Evolutionary conservation across 371 early-diverging fungal genomes (phyloP), one percentile per base, ranked within the genome.

Genomic region (Zancudomyces culisetae): DNA sequence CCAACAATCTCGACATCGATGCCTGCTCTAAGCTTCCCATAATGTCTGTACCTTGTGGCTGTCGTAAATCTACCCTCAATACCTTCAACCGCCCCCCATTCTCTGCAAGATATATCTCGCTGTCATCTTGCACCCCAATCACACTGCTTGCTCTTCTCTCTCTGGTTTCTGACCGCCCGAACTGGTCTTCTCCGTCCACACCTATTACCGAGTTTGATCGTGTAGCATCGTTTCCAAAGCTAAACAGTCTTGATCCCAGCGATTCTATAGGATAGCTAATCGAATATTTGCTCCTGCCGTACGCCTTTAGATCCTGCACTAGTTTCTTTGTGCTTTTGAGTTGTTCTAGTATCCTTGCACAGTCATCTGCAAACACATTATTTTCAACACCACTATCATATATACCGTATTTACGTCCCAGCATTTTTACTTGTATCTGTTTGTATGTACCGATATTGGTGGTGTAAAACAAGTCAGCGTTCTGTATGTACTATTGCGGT

Each of bases 1-100:
- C 78, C 46, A 85, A 58, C 29, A 87, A 67, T 28, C 73, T 73
- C 20, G 84, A 70, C 55, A 85, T 80, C 12, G 84, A 75, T 42
- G 75, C 67, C 56, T 74, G 66, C 53, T 83, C 83, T 40, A 79
- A 59, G 53, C 74, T 70, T 27, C 68, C 64, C 49, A 78, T 59
- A 27, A 66, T 58, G 27, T 66, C 66, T 8, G 55, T 55, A 53
- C 72, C 71, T 49, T 78, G 68, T 21, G 79, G 78, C 28, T 77
- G 66, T 60, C 82, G 77, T 49, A 85, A 59, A 47, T 83, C 81
- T 42, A 83, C 54, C 53, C 71, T 68, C 39, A 85, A 71, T 24
- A 85, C 77, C 54, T 69, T 74, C 40, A 81, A 66, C 22, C 26
- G 15, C 4, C 28, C 35, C 6, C 15, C 15, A 35, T 15, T 15